Conservation (phyloP, 164 flowering plant species). For the Aristolochia contorta region DNA sequence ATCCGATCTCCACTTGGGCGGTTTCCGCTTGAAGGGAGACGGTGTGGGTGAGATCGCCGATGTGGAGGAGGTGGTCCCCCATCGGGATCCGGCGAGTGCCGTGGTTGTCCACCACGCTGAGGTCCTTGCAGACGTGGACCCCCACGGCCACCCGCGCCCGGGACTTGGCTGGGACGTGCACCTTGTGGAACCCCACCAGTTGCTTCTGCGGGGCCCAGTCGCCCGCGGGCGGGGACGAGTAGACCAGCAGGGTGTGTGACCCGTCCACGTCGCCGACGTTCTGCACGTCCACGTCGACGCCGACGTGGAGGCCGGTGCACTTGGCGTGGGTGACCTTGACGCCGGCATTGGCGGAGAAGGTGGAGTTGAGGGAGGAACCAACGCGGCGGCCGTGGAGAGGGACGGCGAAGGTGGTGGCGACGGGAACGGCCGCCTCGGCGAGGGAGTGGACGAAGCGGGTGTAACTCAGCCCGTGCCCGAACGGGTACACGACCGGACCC, state of each 20-base stretch:
- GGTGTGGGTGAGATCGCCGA: slow-evolving; percentile 55
- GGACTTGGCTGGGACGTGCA: slow-evolving; percentile 38
- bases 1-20: slow-evolving; percentile 28
- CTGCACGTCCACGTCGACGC: slow-evolving; percentile 42
- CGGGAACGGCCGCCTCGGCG: slow-evolving; percentile 41
- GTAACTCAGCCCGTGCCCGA: slow-evolving; percentile 86
- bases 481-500: slow-evolving; percentile 80
- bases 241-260: slow-evolving; percentile 56
- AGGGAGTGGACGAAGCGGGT: slow-evolving; percentile 41
- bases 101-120: slow-evolving; percentile 55
- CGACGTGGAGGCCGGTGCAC: slow-evolving; percentile 38
- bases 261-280: slow-evolving; percentile 65
- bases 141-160: slow-evolving; percentile 30
- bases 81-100: slow-evolving; percentile 77
- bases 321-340: slow-evolving; percentile 62
- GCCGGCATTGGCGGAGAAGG: slow-evolving; percentile 24
- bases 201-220: slow-evolving; percentile 64
- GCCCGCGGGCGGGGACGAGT: slow-evolving; percentile 53
- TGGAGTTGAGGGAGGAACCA: slow-evolving; percentile 8
- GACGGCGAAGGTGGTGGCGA: slow-evolving; percentile 29
- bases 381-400: slow-evolving; percentile 40
- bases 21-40: slow-evolving; percentile 42
- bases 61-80: slow-evolving; percentile 56
- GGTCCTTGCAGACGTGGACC: slow-evolving; percentile 68
- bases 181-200: slow-evolving; percentile 61